Conservation (phyloP, 495 filamentous ascomycete genomes). For the Gamarada debralockiae region DNA sequence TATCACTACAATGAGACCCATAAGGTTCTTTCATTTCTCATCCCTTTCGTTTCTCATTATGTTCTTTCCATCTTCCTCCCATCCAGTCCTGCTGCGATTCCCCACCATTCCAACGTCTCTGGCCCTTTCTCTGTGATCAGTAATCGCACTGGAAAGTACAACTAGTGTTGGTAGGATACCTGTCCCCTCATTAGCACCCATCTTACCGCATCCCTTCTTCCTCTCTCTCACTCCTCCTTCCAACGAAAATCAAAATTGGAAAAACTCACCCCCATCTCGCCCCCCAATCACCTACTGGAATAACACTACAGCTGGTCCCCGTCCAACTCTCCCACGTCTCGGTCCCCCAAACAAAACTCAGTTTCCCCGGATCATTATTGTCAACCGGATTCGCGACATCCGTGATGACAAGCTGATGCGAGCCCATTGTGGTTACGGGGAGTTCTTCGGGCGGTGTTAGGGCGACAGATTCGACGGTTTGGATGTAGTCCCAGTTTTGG, state of each 20-base stretch:
- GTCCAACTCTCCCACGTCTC: constrained; percentile 3
- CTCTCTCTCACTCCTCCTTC: background rate
- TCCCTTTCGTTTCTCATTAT: no score
- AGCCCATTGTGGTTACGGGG: constrained; percentile 3
- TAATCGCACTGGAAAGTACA: constrained; percentile 11
- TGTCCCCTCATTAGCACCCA: background rate
- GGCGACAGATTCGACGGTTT: background rate
- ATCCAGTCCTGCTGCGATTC: no score
- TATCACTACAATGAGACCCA: no score
- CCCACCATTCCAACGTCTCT: no score
- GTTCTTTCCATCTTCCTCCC: no score
- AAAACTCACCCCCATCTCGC: no score
- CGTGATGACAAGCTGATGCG: background rate
- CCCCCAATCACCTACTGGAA: constrained; percentile 5
- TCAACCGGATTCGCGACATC: constrained; percentile 12
- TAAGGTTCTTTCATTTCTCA: no score
- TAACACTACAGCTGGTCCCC: constrained; percentile 3
- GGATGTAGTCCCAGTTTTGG: background rate
- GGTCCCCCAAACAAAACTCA: constrained; percentile 19
- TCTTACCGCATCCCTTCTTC: no score
- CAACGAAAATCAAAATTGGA: no score
- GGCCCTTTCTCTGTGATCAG: no score
- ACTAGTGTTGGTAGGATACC: constrained; percentile 1
- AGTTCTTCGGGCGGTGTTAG: background rate
- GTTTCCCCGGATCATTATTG: constrained; percentile 10